Evolutionary conservation across 2,329 filamentous ascomycete species (phyloP).

Genomic region (Botrytis fabae): DNA sequence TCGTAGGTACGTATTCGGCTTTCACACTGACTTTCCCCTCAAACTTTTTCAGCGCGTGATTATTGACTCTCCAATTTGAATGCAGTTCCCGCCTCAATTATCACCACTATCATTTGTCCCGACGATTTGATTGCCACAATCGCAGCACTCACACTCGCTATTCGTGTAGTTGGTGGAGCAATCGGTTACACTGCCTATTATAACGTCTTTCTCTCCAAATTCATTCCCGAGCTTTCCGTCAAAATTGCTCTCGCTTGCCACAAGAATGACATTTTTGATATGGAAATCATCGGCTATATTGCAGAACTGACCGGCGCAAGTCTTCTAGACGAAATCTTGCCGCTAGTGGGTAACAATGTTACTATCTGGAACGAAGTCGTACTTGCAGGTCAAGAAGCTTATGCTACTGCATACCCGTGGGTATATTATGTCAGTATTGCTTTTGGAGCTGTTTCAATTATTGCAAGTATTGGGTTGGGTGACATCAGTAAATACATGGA

Average conservation of each 20-base stretch:
- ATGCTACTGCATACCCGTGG: conserved; percentile 58
- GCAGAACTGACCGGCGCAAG: conserved; percentile 55
- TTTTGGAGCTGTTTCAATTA: conserved; percentile 57
- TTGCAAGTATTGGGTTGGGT: conserved; percentile 59
- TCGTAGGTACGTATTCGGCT: conserved; percentile 56
- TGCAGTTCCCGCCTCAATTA: conserved; percentile 66
- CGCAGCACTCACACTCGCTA: conserved; percentile 66
- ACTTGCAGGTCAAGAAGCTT: conserved; percentile 55
- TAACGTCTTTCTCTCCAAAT: conserved; percentile 53
- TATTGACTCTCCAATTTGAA: conserved; percentile 42
- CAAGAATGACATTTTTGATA: conserved; percentile 37
- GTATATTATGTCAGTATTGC: conserved; percentile 64
- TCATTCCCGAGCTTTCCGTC: conserved; percentile 36
- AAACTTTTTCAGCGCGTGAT: too few species aligned
- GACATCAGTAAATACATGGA: conserved; percentile 60
- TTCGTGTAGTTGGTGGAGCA: conserved; percentile 66
- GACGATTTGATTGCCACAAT: conserved; percentile 70
- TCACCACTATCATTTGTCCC: conserved; percentile 68
- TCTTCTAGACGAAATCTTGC: conserved; percentile 52
- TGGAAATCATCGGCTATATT: conserved; percentile 48
- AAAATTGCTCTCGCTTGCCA: conserved; percentile 30
- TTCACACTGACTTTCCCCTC: background rate
- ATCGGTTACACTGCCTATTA: conserved; percentile 63
- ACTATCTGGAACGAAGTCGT: conserved; percentile 55
- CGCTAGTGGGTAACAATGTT: conserved; percentile 54